Base-by-base conservation (phyloP, 345 rosid genomes). In the Rhodomyrtus tomentosa region DNA sequence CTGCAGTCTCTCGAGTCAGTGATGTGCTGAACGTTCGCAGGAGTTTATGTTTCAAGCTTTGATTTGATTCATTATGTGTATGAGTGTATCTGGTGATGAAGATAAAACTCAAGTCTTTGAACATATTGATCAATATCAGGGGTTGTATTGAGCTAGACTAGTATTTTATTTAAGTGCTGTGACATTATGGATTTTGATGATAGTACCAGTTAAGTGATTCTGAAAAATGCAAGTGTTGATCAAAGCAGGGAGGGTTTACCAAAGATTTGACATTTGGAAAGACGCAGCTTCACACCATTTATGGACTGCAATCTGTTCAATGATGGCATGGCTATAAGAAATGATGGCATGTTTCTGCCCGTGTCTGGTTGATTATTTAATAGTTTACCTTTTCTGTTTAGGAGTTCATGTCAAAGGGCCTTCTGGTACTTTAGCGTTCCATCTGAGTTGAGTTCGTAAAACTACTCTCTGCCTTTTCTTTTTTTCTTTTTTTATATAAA, bases 231-330 rank as follows among this genome's bases (percentile, higher is more conserved):
- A 18, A 32, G 13, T 36, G 45, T 38, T 68, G 45, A 68, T 68
- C 76, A 68, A 36, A 68, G 76, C 10, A 68, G 76, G 76, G 7
- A 36, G 79, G 79, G 13, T 36, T 36, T 8, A 20, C 45, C 12
- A 12, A 68, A 62, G 5, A 68, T 1, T 68, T 32, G 45, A 36
- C 45, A 36, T 68, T 68, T 68, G 2, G 45, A 68, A 9, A 18
- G 13, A 68, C 2, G 0, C 4, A 45, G 79, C 0, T 68, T 68
- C 45, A 68, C 2, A 0, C 0, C 1, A 18, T 4, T 53, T 6
- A 20, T 53, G 55, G 20, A 21, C 8, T 7, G 55, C 25, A 7
- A 21, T 53, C 55, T 21, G 25, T 53, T 53, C 55, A 22, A 53
- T 53, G 55, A 53, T 20, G 25, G 25, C 55, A 53, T 20, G 24